Base-by-base conservation (phyloP, 768 basidiomycete genomes). In the Gloeophyllum trabeum region DNA sequence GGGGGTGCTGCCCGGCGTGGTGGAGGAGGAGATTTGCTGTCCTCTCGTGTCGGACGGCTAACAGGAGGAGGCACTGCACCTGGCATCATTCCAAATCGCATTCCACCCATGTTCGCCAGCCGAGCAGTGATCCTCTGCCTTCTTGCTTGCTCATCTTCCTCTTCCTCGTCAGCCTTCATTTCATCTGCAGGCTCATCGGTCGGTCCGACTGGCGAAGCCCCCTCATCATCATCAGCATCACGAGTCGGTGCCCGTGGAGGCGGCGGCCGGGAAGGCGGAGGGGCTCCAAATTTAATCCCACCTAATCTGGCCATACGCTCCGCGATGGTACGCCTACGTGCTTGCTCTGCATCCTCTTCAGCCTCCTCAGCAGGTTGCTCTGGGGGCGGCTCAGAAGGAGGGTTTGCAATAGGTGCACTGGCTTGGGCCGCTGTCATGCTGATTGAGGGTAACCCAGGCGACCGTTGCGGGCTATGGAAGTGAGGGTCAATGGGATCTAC, bases 281-380 rank as follows among this genome's bases (percentile, higher is more conserved):
- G 81, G 35, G 71, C 77, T 1, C 88, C 88, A 48, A 92, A 83
- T 47, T 73, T 76, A 54, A 94, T 80, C 3, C 86, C 88, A 13
- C 92, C 89, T 0, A 96, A 67, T 53, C 79, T 88, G 1, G 91
- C 91, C 91, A 96, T 93, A n/a, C 92, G 73, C 44, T 94, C 90
- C 1, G 91, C 89, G 26, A 96, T 86, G 1, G 84, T 84, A 23
- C 69, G 70, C 19, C 79, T 72, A 38, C 80, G 69, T 2, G 59
- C 48, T 7, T 57, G 53, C 18, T 66, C 69, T 6, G 57, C 61
- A 19, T 75, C 70, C 43, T 73, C 74, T 1, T 64, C 64, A 40
- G 73, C 69, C 44, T 67, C 66, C 23, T 58, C 54, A 20, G 47
- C 22, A 23, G 25, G 38, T 13, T 14, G 35, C 20, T 3, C 38